Evolutionary conservation across 2,329 filamentous ascomycete species (phyloP), one percentile per base, ranked within the genome.

Genomic region (Pestalotiopsis sp.): DNA sequence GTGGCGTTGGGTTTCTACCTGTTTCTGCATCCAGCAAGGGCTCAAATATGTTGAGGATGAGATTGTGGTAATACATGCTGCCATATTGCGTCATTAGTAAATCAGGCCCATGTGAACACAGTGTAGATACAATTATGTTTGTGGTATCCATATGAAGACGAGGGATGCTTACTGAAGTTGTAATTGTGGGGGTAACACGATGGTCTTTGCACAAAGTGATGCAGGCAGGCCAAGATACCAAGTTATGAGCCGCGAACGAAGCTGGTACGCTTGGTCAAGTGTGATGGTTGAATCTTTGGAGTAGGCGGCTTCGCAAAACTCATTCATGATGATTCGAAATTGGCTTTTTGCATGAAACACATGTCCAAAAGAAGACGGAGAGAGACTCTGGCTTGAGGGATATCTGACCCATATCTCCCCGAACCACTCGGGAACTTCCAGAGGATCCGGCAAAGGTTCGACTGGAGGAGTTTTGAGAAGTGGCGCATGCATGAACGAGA

Each of bases 391-490:
- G 62, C 71, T 74, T 14, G 71, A 36, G 6, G 78, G 76, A 61
- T 79, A 79, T 31, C 65, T 73, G 20, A 79, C 63, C 75, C 75
- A 78, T 3, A 75, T 71, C 70, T 80, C 77, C 17, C 76, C 76
- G 66, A 78, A 79, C 71, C 74, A 79, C 17, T 75, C 31, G 0
- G 74, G 70, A 56, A 77, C 67, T 13, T 72, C n/a, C 3, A 65
- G 14, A 2, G 78, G 77, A 64, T 79, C 74, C 1, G 78, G 78
- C 0, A 78, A 65, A 4, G 73, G 70, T 11, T 69, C 68, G 7
- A 70, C 61, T 2, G 78, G 78, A 1, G 76, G 72, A 1, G 70
- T 56, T 17, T 61, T 70, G 61, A 78, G 45, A 14, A 75, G 58
- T 11, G 77, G 76, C 4, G 73, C 70, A 23, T 68, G 65, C 49